These are phyloP conservation scores for Eutrema heterophyllum DNA, from an alignment of 345 rosid genomes.

Conservation along the genomic window DNA sequence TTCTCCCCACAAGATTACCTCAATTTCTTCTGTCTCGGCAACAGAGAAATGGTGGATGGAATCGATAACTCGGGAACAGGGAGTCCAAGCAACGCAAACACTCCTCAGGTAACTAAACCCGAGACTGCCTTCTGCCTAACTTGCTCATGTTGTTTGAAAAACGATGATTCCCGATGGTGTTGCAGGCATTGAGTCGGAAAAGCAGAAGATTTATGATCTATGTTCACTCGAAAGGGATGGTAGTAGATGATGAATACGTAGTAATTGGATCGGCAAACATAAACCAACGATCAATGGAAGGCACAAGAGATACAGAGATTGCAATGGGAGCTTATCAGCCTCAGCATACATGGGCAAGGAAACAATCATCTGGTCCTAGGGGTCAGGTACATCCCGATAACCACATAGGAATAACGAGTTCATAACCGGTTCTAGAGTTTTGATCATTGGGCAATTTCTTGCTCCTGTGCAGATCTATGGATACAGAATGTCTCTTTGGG, in stretches of 20 bases:
- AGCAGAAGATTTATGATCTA: conserved; percentile 80
- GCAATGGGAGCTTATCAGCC: conserved; percentile 97
- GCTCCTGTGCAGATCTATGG: conserved; percentile 53
- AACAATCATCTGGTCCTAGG: conserved; percentile 38
- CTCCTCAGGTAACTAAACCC: conserved; percentile 48
- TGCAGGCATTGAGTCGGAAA: conserved; percentile 50
- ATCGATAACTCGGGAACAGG: conserved; percentile 27
- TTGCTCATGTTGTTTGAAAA: neutral
- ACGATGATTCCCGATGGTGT: neutral
- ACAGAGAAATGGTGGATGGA: conserved; percentile 50
- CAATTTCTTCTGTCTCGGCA: conserved; percentile 90
- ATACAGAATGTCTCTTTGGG: conserved; percentile 90
- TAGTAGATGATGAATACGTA: conserved; percentile 85
- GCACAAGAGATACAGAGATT: conserved; percentile 89
- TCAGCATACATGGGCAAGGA: conserved; percentile 53
- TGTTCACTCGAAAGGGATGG: conserved; percentile 89
- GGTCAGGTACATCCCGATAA: conserved; percentile 50
- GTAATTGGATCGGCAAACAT: conserved; percentile 87
- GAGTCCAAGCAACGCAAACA: conserved; percentile 37
- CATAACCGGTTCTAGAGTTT: neutral
- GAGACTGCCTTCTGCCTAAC: neutral
- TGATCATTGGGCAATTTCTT: neutral
- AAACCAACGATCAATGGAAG: conserved; percentile 89
- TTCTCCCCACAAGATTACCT: conserved; percentile 77
- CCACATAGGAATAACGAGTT: neutral